A percentile compares a stretch with the other conserved stretches of the same genome.
Conservation (phyloP, 805 yeast species). For the Lachancea kluyveri region DNA sequence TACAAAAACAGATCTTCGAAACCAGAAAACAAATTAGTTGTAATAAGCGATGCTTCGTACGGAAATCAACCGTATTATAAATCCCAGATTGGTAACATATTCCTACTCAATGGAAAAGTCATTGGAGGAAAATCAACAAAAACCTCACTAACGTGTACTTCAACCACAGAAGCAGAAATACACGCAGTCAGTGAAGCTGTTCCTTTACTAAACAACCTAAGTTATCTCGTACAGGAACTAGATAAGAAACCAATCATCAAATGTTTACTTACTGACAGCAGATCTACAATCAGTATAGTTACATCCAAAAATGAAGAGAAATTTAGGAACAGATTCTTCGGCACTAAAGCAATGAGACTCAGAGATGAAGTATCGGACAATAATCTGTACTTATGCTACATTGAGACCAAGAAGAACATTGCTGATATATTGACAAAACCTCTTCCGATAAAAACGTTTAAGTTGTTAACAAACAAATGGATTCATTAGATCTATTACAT, state of each 20-base stretch:
- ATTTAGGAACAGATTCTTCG: constrained; percentile 6
- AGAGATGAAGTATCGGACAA: constrained; percentile 2
- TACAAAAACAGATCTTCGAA: neutral
- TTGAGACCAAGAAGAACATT: constrained; percentile 4
- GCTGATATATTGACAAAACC: constrained; percentile 5
- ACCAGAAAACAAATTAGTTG: neutral
- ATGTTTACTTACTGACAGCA: constrained; percentile 6
- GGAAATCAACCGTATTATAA: neutral
- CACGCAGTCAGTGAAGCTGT: no score
- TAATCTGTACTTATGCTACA: constrained; percentile 2
- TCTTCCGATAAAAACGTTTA: no score
- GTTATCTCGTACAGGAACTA: no score
- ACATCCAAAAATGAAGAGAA: constrained; percentile 3
- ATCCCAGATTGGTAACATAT: constrained; percentile 2
- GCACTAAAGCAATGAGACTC: constrained; percentile 6
- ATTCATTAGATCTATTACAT: no score
- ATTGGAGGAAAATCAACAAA: neutral
- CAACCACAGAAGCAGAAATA: constrained; percentile 1
- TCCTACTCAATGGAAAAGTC: constrained; percentile 1
- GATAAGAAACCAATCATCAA: no score
- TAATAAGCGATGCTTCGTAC: constrained; percentile 1
- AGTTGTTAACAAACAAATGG: no score
- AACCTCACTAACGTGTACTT: constrained; percentile 1
- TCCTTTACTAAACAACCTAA: no score
- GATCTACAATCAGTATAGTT: constrained; percentile 1